Evolutionary conservation across 2,329 filamentous ascomycete genomes (phyloP), one percentile per base, ranked within the genome.

Genomic region (Lomentospora prolificans): DNA sequence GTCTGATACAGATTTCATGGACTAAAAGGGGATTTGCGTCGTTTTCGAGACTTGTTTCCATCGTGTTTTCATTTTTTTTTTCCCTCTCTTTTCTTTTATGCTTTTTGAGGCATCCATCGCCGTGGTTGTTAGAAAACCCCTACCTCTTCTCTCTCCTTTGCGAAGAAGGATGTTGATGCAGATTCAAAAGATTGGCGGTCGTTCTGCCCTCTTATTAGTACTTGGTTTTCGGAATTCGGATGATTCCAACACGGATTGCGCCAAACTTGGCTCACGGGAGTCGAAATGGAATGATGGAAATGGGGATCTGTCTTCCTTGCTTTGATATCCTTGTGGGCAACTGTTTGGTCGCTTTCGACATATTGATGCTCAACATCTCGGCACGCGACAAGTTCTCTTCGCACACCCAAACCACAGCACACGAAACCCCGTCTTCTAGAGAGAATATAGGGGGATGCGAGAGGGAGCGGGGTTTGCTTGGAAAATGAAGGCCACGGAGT

Each of bases 1-100:
- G 31, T 50, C 41, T 50, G 50, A 55, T 50, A 50, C 30, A 55
- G 30, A 51, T 50, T 30, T 36, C 27, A n/a, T 25, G 27, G 46
- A 3, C 30, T 19, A 24, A 53, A 33, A 24, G 24, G 30, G 53
- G 41, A 31, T 41, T 27, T 33, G 31, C 25, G 44, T 44, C 48
- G 2, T 41, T 28, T 33, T 31, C 9, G 8, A 25, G 10, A 4
- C 6, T 19, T 55, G 39, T 48, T 48, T 52, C 50, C 50, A 14
- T 33, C n/a, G 25, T 10, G 30, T 52, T 33, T 52, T 17, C 30
- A 28, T 52, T n/a, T 48, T 54, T 53, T 5, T 14, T 41, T 54
- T 46, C 22, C 46, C 9, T 54, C 36, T 54, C 14, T 25, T 54
- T 46, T 25, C 14, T 46, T 31, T 54, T 41, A 8, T 44, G 17